These are phyloP conservation scores for Blastocystis sp. DNA, from an alignment of 352 stramenopile genomes.

Conservation along the genomic window DNA sequence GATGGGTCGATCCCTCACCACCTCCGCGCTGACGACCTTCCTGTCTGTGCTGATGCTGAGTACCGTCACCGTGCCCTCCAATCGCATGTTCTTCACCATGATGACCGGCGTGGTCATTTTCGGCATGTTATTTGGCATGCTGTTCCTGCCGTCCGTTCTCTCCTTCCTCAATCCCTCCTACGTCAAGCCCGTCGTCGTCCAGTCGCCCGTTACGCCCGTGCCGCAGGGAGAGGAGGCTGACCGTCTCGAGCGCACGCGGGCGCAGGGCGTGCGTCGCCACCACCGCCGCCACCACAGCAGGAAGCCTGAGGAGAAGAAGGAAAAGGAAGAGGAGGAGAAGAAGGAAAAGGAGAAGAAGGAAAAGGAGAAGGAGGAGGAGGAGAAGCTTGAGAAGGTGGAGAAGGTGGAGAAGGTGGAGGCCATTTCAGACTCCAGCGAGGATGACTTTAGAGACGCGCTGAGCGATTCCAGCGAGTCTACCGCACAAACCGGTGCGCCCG, in stretches of 20 bases:
- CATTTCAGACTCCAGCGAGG: too few relatives aligned
- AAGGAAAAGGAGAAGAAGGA: neutral
- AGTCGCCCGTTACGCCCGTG: slow-evolving; percentile 6
- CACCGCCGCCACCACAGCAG: slow-evolving; percentile 30
- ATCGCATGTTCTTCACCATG: slow-evolving; percentile 67
- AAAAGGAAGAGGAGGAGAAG: neutral
- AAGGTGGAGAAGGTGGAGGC: too few relatives aligned
- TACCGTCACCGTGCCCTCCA: slow-evolving; percentile 38
- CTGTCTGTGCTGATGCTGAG: slow-evolving; percentile 55
- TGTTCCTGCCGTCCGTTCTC: slow-evolving; percentile 46
- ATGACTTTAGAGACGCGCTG: neutral
- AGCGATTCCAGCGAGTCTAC: neutral
- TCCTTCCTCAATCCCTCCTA: slow-evolving; percentile 58
- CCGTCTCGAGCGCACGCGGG: slow-evolving; percentile 26
- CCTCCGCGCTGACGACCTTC: slow-evolving; percentile 52
- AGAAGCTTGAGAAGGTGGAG: too few relatives aligned
- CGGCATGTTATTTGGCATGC: slow-evolving; percentile 50
- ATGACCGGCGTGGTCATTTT: slow-evolving; percentile 61
- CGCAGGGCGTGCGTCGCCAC: slow-evolving; percentile 13
- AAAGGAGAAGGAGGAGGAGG: too few relatives aligned
- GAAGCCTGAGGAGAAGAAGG: neutral
- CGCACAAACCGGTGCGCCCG: neutral
- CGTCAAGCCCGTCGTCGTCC: neutral
- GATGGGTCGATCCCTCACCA: slow-evolving; percentile 66
- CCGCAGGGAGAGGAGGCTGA: slow-evolving; percentile 21